Evolutionary conservation across 306 rosid species (phyloP).

Genomic region (Ziziphus jujuba): DNA sequence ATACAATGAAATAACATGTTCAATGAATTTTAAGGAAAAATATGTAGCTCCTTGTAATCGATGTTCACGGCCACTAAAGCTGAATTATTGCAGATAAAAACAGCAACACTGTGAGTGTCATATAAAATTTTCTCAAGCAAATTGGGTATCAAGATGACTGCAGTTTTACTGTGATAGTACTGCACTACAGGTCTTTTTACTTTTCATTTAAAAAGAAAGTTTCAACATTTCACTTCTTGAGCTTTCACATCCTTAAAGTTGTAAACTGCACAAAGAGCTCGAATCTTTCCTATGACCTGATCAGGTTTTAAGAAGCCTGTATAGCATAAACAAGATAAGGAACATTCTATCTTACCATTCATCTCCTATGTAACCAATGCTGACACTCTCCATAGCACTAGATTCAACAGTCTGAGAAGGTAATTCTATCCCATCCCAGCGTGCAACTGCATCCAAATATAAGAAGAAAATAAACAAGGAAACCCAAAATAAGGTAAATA

Average conservation of each 20-base stretch:
- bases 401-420: constrained; percentile 43
- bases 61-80: too few relatives aligned
- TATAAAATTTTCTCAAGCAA: too few relatives aligned
- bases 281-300: neutral
- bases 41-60: too few relatives aligned
- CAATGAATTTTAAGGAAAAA: too few relatives aligned
- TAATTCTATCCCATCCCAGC: constrained; percentile 73
- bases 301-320: neutral
- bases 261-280: neutral
- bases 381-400: constrained; percentile 21
- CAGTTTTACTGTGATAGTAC: too few relatives aligned
- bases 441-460: constrained; percentile 56
- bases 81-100: too few relatives aligned
- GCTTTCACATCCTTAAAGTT: neutral
- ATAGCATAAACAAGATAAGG: neutral
- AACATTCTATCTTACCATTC: constrained; percentile 65
- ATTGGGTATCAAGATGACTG: too few relatives aligned
- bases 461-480: constrained; percentile 3
- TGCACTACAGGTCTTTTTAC: too few relatives aligned
- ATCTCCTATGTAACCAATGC: constrained; percentile 77
- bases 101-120: too few relatives aligned
- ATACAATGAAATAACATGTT: too few relatives aligned
- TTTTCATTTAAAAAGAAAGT: too few relatives aligned
- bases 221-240: too few relatives aligned
- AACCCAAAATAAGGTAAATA: neutral